Percentiles rank a stretch among this genome's conserved stretches.
phyloP scores from a whole-genome alignment of 495 filamentous ascomycete species.

The Penicillium cinerascens region DNA sequence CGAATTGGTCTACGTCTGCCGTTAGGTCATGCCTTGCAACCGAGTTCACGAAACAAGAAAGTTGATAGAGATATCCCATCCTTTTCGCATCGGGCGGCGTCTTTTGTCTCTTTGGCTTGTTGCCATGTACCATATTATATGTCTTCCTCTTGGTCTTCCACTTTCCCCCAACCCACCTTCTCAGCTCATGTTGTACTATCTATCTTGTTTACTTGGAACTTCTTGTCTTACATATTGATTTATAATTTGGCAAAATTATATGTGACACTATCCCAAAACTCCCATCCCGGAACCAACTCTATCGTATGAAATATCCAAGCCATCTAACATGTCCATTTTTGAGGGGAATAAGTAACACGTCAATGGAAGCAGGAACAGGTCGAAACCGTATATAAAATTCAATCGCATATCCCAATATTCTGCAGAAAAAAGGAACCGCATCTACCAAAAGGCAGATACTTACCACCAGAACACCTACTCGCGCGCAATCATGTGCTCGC shows the following conservation, averaged over 20 bases:
- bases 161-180: constrained; percentile 13
- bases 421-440: constrained; percentile 1
- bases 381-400: constrained; percentile 11
- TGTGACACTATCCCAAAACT: not conserved
- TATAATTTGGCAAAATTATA: not conserved
- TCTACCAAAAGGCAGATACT: constrained; percentile 7
- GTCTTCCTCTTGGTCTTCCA: constrained; percentile 8
- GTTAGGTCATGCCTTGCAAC: not conserved
- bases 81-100: constrained; percentile 28
- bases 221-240: not conserved
- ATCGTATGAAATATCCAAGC: not conserved
- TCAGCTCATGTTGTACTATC: constrained; percentile 21
- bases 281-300: not conserved
- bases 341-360: constrained; percentile 9
- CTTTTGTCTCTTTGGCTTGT: constrained; percentile 16
- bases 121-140: constrained; percentile 15
- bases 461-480: constrained; percentile 26
- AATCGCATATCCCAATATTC: constrained; percentile 11
- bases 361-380: not conserved
- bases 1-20: not conserved
- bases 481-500: constrained; percentile 64
- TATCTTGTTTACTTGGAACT: constrained; percentile 6
- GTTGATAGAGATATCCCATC: constrained; percentile 20
- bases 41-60: constrained; percentile 1
- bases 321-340: constrained; percentile 3